Evolutionary conservation across 1,284 basidiomycete genomes (phyloP).

Genomic region (Cerioporus squamosus): DNA sequence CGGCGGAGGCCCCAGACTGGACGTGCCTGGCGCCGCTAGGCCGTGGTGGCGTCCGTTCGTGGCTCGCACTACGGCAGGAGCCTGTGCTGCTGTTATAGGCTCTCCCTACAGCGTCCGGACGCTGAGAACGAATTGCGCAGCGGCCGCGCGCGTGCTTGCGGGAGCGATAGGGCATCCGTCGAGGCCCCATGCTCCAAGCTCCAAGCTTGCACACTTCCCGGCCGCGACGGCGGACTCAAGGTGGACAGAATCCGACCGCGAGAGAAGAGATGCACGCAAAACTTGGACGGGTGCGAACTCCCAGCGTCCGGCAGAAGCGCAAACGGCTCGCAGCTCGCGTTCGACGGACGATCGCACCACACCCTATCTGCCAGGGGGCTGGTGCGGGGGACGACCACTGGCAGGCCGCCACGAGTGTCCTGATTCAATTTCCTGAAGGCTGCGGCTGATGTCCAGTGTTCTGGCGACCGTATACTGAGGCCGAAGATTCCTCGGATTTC

Average conservation of each 20-base stretch:
- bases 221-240: too few relatives aligned
- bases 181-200: background rate
- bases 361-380: background rate
- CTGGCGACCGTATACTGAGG: too few relatives aligned
- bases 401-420: too few relatives aligned
- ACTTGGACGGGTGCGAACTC: too few relatives aligned
- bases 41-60: constrained; percentile 6
- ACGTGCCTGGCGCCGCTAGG: too few relatives aligned
- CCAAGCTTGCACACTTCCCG: background rate
- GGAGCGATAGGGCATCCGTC: background rate
- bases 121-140: background rate
- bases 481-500: too few relatives aligned
- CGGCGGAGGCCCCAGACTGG: background rate
- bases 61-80: constrained; percentile 4
- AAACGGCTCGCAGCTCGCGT: background rate
- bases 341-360: background rate
- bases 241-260: too few relatives aligned
- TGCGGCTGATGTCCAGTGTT: too few relatives aligned
- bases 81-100: background rate
- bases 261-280: too few relatives aligned
- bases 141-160: background rate
- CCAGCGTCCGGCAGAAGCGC: too few relatives aligned
- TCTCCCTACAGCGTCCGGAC: constrained; percentile 6
- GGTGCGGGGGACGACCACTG: background rate
- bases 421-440: too few relatives aligned